Base-by-base conservation (phyloP, 441 rosid genomes). In the Erodium moschatum region DNA sequence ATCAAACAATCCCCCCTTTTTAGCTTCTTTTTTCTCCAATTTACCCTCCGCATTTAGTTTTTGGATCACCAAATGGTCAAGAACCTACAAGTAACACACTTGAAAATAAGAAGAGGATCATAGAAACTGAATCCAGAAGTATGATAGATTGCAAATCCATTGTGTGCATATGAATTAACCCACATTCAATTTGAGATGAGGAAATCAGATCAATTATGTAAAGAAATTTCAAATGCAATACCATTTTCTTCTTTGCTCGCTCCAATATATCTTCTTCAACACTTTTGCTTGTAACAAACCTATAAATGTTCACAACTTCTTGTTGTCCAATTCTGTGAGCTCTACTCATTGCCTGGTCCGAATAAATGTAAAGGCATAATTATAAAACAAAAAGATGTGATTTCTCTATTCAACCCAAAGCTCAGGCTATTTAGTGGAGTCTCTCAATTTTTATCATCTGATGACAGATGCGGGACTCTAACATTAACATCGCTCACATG, bases 321-420 rank as follows among this genome's bases (percentile, higher is more conserved):
- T 89, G 99, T 73, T 96, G 99, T 76, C 99, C 99, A 78, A 96
- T 96, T 83, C 99, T 86, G 74, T 96, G 98, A 70, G 99, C 99
- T 86, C 98, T 92, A 71, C 99, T 96, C 98, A 96, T 92, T 67
- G 99, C 99, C 99, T 96, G 80, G 75, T 67, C 77, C 67, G 80
- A 65, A 72, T 61, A 61, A 61, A 8, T 24, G 73, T 56, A 54
- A 27, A 54, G 27, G 52, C 48, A 44, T 69, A 20, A 75, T 64
- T 64, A 52, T 54, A 70, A 9, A 58, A 42, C 11, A 33, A 33
- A 29, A 56, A 18, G 33, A 24, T 35, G 2, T 33, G 24, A 33
- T 33, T 5, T 5, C 5, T n/a, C n/a, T n/a, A n/a, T n/a, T n/a
- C n/a, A n/a, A n/a, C n/a, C n/a, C n/a, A n/a, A n/a, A 33, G 4